Base-by-base conservation (phyloP, 805 yeast genomes). In the Aciculoconidium aculeatum region DNA sequence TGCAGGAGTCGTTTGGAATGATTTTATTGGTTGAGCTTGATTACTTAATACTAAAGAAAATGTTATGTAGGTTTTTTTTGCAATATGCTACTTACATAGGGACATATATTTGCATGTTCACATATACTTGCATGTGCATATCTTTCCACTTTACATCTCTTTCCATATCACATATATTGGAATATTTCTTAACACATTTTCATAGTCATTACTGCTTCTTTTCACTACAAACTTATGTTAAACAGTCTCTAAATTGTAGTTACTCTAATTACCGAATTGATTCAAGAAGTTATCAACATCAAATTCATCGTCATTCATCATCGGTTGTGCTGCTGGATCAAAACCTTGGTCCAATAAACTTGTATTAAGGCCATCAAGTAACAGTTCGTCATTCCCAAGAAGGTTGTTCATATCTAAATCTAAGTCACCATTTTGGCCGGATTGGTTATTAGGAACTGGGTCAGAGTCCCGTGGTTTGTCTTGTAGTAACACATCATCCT, bases 251-350 rank as follows among this genome's bases (percentile, higher is more conserved):
- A n/a, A n/a, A n/a, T n/a, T n/a, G n/a, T n/a, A n/a, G n/a, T n/a
- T n/a, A n/a, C n/a, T n/a, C 14, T 21, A 31, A 31, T 22, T 55
- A 6, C 68, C 68, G 41, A 62, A 62, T 38, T 64, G 69, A 37
- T 60, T 61, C 34, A 64, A 52, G 34, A 64, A 64, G 39, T 52
- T 60, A 29, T 64, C 70, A 20, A 64, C 70, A 35, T 64, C 69
- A 41, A 64, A 64, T 30, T 62, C 69, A 32, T 61, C 69, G 18
- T 59, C 65, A 12, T 36, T 41, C n/a, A 37, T 40, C 10, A 38
- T 36, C 11, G 41, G 45, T 9, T 33, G 43, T 9, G 43, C 49
- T 13, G 40, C 42, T 16, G 36, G 34, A 17, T 57, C 62, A 16
- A 39, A 46, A 6, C 54, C 60, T 28, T 49, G 56, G 27, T 59